These are phyloP conservation scores for Syncephalastrum racemosum DNA, from an alignment of 371 early-diverging fungal species.

Conservation along the genomic window DNA sequence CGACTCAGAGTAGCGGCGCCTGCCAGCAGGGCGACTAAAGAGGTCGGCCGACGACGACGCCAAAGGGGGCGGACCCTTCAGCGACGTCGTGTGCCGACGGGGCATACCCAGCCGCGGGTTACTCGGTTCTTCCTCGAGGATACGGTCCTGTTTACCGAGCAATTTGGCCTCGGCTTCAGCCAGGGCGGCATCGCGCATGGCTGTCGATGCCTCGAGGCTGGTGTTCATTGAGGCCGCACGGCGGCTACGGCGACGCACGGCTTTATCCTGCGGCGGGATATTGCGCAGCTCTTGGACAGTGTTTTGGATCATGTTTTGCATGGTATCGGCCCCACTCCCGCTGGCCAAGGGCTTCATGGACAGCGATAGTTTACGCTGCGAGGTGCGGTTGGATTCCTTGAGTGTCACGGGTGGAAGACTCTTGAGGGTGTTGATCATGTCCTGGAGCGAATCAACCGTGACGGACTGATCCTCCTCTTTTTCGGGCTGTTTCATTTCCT, in stretches of 20 bases:
- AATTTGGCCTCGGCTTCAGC: constrained; percentile 43
- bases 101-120: constrained; percentile 3
- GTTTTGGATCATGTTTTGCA: constrained; percentile 26
- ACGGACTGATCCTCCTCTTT: constrained; percentile 12
- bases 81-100: constrained; percentile 15
- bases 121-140: constrained; percentile 9
- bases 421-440: constrained; percentile 50
- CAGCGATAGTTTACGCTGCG: not conserved
- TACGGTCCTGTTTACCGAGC: constrained; percentile 22
- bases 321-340: constrained; percentile 16
- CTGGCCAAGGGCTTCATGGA: constrained; percentile 6
- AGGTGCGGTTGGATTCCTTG: constrained; percentile 17
- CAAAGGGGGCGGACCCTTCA: not conserved
- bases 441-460: constrained; percentile 41
- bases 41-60: not conserved
- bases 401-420: constrained; percentile 37
- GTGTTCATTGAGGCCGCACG: constrained; percentile 22
- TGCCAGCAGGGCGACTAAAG: constrained; percentile 11
- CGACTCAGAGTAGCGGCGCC: constrained; percentile 40
- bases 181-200: constrained; percentile 30
- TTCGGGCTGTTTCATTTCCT: constrained; percentile 24
- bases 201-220: constrained; percentile 16
- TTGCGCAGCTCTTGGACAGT: constrained; percentile 30
- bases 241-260: constrained; percentile 18
- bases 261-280: constrained; percentile 18